Evolutionary conservation across 495 filamentous ascomycete genomes (phyloP).

Genomic region (Trichocladium antarcticum): DNA sequence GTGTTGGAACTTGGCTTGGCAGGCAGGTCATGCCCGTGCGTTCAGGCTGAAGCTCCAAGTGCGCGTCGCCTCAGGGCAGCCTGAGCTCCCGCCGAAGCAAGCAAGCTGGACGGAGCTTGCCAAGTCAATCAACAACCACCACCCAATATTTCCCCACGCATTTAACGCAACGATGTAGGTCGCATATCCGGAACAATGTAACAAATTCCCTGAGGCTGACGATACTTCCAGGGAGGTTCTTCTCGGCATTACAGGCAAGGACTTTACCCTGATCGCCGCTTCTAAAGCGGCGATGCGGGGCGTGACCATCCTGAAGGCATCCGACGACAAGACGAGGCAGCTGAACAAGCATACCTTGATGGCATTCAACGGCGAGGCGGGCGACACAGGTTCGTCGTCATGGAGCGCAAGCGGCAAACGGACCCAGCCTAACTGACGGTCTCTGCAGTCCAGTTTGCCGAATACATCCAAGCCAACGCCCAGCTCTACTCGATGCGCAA

Average conservation of each 20-base stretch:
- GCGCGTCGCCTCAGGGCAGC: slow-evolving; percentile 7
- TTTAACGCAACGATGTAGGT: slow-evolving; percentile 16
- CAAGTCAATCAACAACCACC: slow-evolving; percentile 1
- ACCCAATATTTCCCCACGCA: background rate
- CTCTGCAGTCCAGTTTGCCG: slow-evolving; percentile 84
- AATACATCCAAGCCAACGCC: slow-evolving; percentile 97
- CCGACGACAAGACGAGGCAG: slow-evolving; percentile 88
- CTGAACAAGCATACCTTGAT: slow-evolving; percentile 90
- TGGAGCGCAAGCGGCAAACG: background rate
- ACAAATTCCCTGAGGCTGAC: background rate
- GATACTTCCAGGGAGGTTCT: slow-evolving; percentile 72
- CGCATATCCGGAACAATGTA: no score
- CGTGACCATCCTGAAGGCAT: slow-evolving; percentile 87
- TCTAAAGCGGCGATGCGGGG: slow-evolving; percentile 97
- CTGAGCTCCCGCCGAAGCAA: background rate
- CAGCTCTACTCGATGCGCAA: slow-evolving; percentile 98
- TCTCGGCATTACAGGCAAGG: slow-evolving; percentile 94
- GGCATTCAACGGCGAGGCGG: slow-evolving; percentile 93
- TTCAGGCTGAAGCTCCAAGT: slow-evolving; percentile 12
- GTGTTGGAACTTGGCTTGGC: background rate
- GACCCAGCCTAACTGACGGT: slow-evolving; percentile 21
- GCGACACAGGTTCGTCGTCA: slow-evolving; percentile 67
- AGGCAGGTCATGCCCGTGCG: slow-evolving; percentile 1
- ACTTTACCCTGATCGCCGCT: slow-evolving; percentile 94
- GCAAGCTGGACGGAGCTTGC: slow-evolving; percentile 20